Evolutionary conservation across 805 yeast genomes (phyloP).

Genomic region (Zygoascus bituminiphila): DNA sequence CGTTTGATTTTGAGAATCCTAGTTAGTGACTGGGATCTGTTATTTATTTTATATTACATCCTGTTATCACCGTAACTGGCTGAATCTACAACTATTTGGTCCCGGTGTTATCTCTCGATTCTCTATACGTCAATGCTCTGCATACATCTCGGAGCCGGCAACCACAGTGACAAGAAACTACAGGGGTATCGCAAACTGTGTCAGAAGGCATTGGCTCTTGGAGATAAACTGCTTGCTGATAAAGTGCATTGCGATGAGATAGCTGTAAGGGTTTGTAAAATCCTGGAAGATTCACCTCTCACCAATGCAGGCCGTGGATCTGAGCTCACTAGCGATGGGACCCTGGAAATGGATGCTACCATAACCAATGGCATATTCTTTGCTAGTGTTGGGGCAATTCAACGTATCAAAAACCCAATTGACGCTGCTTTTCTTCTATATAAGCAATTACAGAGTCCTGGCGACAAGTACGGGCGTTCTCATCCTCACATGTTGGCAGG

Average conservation of each 20-base stretch:
- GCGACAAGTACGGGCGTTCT: conserved; percentile 11
- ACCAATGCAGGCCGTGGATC: conserved; percentile 37
- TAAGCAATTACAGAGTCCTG: no score
- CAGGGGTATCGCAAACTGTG: conserved; percentile 12
- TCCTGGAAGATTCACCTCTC: conserved; percentile 29
- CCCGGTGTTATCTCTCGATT: no score
- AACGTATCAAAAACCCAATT: conserved; percentile 26
- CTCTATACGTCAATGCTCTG: conserved; percentile 12
- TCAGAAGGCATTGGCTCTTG: conserved; percentile 16
- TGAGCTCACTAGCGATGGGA: conserved; percentile 27
- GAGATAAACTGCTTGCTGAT: conserved; percentile 15
- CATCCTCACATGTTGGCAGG: conserved; percentile 28
- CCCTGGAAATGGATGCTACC: conserved; percentile 36
- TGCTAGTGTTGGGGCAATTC: conserved; percentile 29
- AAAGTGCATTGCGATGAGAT: conserved; percentile 17
- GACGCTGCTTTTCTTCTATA: not conserved
- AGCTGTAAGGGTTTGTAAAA: conserved; percentile 20
- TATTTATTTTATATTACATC: not conserved
- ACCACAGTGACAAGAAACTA: conserved; percentile 16
- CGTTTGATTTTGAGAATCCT: conserved; percentile 1
- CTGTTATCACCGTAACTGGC: not conserved
- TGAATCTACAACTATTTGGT: no score
- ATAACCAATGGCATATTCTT: conserved; percentile 19
- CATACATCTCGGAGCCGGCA: conserved; percentile 30
- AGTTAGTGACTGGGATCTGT: no score